Percentiles rank a stretch among this genome's conserved stretches.
Evolutionary conservation across 305 asterid genomes (phyloP).

Genomic region (Caryopteris hybrid): DNA sequence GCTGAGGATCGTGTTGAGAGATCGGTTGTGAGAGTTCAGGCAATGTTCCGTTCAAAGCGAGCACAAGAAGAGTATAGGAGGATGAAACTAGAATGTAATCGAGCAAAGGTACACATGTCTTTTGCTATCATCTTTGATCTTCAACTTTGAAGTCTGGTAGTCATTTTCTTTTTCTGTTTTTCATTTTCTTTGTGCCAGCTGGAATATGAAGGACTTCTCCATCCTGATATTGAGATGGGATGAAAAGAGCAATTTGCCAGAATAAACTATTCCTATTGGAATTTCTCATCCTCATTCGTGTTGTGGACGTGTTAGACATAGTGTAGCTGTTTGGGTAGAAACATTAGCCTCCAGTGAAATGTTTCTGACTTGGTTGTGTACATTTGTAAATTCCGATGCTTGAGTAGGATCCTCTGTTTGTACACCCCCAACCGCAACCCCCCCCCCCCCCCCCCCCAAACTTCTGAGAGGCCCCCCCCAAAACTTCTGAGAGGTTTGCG

Average conservation of each 20-base stretch:
- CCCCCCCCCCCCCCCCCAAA: background rate
- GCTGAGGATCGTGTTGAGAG: slow-evolving; percentile 98
- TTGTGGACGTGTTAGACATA: background rate
- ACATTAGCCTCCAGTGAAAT: background rate
- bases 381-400: slow-evolving; percentile 26
- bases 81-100: slow-evolving; percentile 67
- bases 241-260: background rate
- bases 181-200: slow-evolving; percentile 26
- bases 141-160: background rate
- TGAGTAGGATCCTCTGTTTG: slow-evolving; percentile 13
- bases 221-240: slow-evolving; percentile 48
- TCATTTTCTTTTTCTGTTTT: slow-evolving; percentile 8
- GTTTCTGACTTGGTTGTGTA: slow-evolving; percentile 12
- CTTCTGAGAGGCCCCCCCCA: background rate
- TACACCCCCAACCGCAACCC: background rate
- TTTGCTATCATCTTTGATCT: background rate
- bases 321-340: background rate
- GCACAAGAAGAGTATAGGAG: slow-evolving; percentile 93
- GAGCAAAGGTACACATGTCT: slow-evolving; percentile 46
- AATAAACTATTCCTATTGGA: background rate
- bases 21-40: slow-evolving; percentile 88
- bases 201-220: slow-evolving; percentile 45
- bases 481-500: background rate
- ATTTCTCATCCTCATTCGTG: background rate
- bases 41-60: slow-evolving; percentile 88